Conservation (phyloP, 2,329 filamentous ascomycete genomes). For the Colletotrichum coccodes region DNA sequence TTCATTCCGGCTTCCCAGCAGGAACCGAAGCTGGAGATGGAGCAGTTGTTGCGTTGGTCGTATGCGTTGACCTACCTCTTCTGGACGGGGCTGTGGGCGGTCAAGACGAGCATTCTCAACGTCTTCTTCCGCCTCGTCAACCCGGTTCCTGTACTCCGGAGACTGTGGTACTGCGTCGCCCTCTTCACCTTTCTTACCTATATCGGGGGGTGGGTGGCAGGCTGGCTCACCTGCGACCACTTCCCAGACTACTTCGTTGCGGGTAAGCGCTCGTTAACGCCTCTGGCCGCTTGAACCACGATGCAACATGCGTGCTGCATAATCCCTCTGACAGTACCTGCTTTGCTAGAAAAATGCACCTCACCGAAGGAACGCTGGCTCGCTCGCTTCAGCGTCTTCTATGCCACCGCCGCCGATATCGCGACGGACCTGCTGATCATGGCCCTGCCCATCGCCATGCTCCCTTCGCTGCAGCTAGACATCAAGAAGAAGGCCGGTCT, state of each 20-base stretch:
- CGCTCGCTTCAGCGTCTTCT: slow-evolving; percentile 33
- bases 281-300: background rate
- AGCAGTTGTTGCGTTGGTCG: slow-evolving; percentile 33
- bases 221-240: slow-evolving; percentile 30
- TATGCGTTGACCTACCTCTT: slow-evolving; percentile 39
- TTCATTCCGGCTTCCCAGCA: slow-evolving; percentile 21
- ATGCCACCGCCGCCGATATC: slow-evolving; percentile 33
- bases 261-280: background rate
- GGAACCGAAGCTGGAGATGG: background rate
- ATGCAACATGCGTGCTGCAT: too few species aligned
- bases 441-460: slow-evolving; percentile 34
- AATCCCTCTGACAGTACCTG: too few species aligned
- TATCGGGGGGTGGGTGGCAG: slow-evolving; percentile 33
- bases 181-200: slow-evolving; percentile 34
- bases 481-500: slow-evolving; percentile 34
- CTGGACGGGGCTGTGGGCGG: slow-evolving; percentile 37
- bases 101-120: slow-evolving; percentile 38
- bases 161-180: slow-evolving; percentile 35
- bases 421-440: slow-evolving; percentile 35
- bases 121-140: slow-evolving; percentile 36
- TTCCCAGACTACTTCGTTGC: slow-evolving; percentile 32
- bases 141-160: slow-evolving; percentile 25
- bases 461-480: slow-evolving; percentile 34
- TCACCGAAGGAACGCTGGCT: slow-evolving; percentile 23
- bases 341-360: slow-evolving; percentile 31